Percentiles rank a stretch among this genome's conserved stretches.
These are phyloP conservation scores for Priceomyces haplophilus DNA, from an alignment of 805 yeast species.

Conservation along the genomic window DNA sequence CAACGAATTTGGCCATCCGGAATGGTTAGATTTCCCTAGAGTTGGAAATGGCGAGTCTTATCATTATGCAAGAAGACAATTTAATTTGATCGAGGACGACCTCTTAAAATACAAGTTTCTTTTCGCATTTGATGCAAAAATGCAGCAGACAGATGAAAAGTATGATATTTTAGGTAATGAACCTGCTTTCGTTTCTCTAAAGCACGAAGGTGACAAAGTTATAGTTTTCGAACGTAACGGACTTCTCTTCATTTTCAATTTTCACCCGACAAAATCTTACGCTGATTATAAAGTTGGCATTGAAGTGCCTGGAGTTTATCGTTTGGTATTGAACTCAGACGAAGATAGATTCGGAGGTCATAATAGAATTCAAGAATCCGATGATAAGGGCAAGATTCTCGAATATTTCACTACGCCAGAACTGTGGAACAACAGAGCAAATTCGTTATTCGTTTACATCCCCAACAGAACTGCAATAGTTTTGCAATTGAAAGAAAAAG, in stretches of 20 bases:
- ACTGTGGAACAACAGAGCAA: slow-evolving; percentile 75
- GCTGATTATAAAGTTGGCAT: slow-evolving; percentile 91
- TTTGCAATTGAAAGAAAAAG: slow-evolving; percentile 31
- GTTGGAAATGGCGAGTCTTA: slow-evolving; percentile 82
- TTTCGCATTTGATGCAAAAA: slow-evolving; percentile 77
- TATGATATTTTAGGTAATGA: slow-evolving; percentile 68
- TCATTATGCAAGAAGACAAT: slow-evolving; percentile 94
- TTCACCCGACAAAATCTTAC: slow-evolving; percentile 81
- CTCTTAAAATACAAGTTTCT: slow-evolving; percentile 75
- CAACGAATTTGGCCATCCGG: slow-evolving; percentile 98
- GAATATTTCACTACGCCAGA: slow-evolving; percentile 69
- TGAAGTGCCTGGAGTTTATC: slow-evolving; percentile 72
- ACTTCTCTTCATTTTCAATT: slow-evolving; percentile 80
- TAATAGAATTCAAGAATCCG: slow-evolving; percentile 50
- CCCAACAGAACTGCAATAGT: slow-evolving; percentile 65
- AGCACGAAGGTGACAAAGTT: slow-evolving; percentile 86
- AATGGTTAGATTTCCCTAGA: slow-evolving; percentile 97
- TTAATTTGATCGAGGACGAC: slow-evolving; percentile 78
- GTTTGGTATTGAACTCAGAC: slow-evolving; percentile 74
- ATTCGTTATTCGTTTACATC: slow-evolving; percentile 72
- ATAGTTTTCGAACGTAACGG: slow-evolving; percentile 87
- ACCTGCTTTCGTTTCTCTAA: slow-evolving; percentile 81
- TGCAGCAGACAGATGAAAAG: slow-evolving; percentile 72
- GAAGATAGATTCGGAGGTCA: slow-evolving; percentile 76
- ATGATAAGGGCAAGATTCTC: slow-evolving; percentile 38